Percentiles rank a stretch among this genome's conserved stretches.
These are phyloP conservation scores for Termitomyces sp. DNA, from an alignment of 768 basidiomycete genomes.

Conservation along the genomic window DNA sequence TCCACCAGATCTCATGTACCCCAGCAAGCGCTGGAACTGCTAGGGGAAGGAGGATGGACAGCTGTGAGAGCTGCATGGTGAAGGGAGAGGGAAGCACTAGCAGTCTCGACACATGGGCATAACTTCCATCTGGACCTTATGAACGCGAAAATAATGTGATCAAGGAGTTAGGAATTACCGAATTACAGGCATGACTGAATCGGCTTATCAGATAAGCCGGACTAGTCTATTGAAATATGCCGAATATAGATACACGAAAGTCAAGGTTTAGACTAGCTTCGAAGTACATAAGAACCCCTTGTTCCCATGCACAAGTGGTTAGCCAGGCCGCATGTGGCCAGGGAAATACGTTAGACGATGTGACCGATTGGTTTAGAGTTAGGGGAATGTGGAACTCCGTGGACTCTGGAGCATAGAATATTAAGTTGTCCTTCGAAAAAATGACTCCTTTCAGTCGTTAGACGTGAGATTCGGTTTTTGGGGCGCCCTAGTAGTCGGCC, in stretches of 20 bases:
- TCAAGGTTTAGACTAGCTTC: too few relatives aligned
- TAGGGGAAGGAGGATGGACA: conserved; percentile 24
- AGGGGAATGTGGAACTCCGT: background rate
- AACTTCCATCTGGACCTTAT: conserved; percentile 3
- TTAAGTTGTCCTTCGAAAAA: background rate
- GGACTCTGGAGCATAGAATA: background rate
- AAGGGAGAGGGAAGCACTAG: conserved; percentile 10
- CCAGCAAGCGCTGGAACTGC: conserved; percentile 50
- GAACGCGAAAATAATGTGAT: background rate
- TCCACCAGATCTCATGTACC: conserved; percentile 82
- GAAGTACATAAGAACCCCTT: too few relatives aligned
- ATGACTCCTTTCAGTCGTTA: background rate
- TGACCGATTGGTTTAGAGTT: background rate
- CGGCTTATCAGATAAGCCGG: conserved; percentile 13
- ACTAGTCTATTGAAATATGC: background rate
- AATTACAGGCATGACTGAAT: background rate
- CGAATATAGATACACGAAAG: too few relatives aligned
- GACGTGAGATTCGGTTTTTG: background rate
- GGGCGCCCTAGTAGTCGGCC: background rate
- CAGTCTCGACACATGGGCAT: conserved; percentile 2
- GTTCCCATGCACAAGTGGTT: background rate
- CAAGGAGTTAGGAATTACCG: background rate
- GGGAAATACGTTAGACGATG: background rate
- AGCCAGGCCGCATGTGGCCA: background rate
- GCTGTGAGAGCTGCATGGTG: conserved; percentile 15